These are phyloP conservation scores for Isabelozyma heimii DNA, from an alignment of 805 yeast species.

Conservation along the genomic window DNA sequence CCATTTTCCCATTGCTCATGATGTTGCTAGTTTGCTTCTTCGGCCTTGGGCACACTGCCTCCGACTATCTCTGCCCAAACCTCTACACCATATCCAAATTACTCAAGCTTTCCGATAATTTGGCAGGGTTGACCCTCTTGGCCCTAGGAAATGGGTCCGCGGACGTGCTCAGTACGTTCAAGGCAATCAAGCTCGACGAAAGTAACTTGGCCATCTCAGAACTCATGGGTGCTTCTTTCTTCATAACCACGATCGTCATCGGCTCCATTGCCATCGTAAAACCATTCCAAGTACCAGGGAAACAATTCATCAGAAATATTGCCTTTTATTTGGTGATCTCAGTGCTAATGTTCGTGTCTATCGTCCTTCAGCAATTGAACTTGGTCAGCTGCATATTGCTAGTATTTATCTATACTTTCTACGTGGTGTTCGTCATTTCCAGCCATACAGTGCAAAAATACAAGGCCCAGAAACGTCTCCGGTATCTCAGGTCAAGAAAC, in stretches of 20 bases:
- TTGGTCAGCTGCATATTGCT: slow-evolving; percentile 56
- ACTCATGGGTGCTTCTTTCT: slow-evolving; percentile 85
- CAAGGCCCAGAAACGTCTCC: slow-evolving; percentile 8
- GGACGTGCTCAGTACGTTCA: slow-evolving; percentile 80
- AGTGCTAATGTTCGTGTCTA: slow-evolving; percentile 46
- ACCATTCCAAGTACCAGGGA: slow-evolving; percentile 57
- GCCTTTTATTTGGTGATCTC: slow-evolving; percentile 53
- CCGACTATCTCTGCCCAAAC: slow-evolving; percentile 80
- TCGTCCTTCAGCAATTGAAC: slow-evolving; percentile 54
- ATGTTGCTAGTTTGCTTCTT: slow-evolving; percentile 49
- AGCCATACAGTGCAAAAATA: slow-evolving; percentile 17
- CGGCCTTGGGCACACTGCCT: slow-evolving; percentile 74
- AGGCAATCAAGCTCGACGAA: slow-evolving; percentile 72
- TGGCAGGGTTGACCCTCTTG: slow-evolving; percentile 82
- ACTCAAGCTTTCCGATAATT: slow-evolving; percentile 65
- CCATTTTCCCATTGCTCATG: slow-evolving; percentile 13
- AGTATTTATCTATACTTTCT: slow-evolving; percentile 53
- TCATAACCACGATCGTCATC: slow-evolving; percentile 73
- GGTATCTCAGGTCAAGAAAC: slow-evolving; percentile 21
- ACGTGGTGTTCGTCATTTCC: slow-evolving; percentile 49
- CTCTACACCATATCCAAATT: slow-evolving; percentile 60
- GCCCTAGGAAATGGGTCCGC: slow-evolving; percentile 95
- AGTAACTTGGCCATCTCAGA: slow-evolving; percentile 85
- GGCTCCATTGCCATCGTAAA: slow-evolving; percentile 72
- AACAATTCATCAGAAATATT: slow-evolving; percentile 59